Evolutionary conservation across 208 protist species (phyloP).

Genomic region (Endotrypanum monterogeii): DNA sequence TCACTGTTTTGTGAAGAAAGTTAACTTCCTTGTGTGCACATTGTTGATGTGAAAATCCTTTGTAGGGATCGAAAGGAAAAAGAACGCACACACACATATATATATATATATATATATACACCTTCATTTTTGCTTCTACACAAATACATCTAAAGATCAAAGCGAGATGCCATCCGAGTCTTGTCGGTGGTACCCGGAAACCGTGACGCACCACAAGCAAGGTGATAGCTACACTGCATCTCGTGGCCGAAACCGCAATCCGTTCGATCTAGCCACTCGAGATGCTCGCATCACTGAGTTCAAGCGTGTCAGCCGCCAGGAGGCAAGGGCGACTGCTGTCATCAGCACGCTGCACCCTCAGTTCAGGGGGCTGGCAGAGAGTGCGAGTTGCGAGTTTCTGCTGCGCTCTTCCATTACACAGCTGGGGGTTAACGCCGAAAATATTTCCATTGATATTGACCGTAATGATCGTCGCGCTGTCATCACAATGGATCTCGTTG

Average conservation of each 20-base stretch:
- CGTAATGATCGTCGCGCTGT: slow-evolving; percentile 28
- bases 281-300: slow-evolving; percentile 58
- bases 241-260: slow-evolving; percentile 68
- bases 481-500: slow-evolving; percentile 68
- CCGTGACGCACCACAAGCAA: slow-evolving; percentile 60
- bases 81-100: background rate
- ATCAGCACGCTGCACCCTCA: slow-evolving; percentile 65
- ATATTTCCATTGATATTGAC: slow-evolving; percentile 65
- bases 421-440: slow-evolving; percentile 85
- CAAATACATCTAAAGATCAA: slow-evolving; percentile 1
- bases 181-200: slow-evolving; percentile 86
- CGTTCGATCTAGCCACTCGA: slow-evolving; percentile 79
- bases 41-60: background rate
- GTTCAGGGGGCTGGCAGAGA: slow-evolving; percentile 75
- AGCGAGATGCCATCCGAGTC: slow-evolving; percentile 47
- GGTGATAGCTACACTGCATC: slow-evolving; percentile 68
- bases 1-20: no score
- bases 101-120: background rate
- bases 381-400: slow-evolving; percentile 75
- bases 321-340: slow-evolving; percentile 40
- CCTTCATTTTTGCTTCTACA: background rate
- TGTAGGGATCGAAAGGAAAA: no score
- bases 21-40: background rate
- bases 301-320: slow-evolving; percentile 33
- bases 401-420: slow-evolving; percentile 90